A percentile compares a stretch with the other conserved stretches of the same genome.
Conservation (phyloP, 495 filamentous ascomycete genomes). For the Cercophora newfieldiana region DNA sequence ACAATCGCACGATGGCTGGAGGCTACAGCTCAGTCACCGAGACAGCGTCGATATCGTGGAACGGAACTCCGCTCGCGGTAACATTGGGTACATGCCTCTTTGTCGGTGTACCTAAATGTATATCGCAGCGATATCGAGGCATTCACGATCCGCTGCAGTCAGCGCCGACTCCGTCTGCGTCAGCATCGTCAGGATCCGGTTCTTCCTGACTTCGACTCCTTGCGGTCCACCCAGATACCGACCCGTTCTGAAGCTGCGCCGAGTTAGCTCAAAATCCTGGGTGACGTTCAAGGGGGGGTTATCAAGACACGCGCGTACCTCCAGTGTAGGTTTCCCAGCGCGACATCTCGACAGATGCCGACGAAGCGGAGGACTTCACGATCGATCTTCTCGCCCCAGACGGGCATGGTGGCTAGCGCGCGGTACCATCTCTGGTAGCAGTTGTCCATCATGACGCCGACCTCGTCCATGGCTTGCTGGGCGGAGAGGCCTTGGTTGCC, state of each 20-base stretch:
- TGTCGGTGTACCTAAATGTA: background rate
- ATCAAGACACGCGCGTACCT: background rate
- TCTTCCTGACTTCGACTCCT: conserved; percentile 12
- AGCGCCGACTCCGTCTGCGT: background rate
- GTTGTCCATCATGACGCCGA: conserved; percentile 2
- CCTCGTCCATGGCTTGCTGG: conserved; percentile 10
- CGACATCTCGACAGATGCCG: conserved; percentile 12
- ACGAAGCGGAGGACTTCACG: conserved; percentile 10
- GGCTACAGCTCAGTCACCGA: too few species aligned
- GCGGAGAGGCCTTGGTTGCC: background rate
- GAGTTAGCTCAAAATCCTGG: background rate
- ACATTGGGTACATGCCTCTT: too few species aligned
- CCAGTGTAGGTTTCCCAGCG: conserved; percentile 17
- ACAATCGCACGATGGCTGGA: too few species aligned
- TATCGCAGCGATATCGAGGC: background rate
- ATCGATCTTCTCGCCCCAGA: conserved; percentile 14
- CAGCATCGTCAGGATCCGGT: background rate
- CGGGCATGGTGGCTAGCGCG: conserved; percentile 13
- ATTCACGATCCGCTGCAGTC: background rate
- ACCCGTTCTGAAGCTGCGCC: conserved; percentile 8
- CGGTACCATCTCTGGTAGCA: conserved; percentile 18
- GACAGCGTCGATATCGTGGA: too few species aligned
- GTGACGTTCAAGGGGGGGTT: too few species aligned
- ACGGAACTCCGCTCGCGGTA: too few species aligned
- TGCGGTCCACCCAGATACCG: conserved; percentile 11